phyloP scores from a whole-genome alignment of 768 basidiomycete genomes.

The Xerocomellus intermedius region DNA sequence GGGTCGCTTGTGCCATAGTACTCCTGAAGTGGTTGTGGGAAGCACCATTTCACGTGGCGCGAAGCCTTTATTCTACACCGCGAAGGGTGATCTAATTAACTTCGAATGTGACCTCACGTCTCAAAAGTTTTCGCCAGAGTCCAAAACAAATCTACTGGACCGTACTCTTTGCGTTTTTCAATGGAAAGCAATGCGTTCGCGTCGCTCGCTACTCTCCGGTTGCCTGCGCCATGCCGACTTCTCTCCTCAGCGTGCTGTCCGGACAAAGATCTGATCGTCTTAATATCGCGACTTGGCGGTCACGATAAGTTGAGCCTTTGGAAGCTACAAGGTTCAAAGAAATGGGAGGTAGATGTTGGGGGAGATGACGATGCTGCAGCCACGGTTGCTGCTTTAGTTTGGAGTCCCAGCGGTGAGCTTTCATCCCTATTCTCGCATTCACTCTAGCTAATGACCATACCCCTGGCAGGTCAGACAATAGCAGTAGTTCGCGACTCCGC shows the following conservation, averaged over 20 bases:
- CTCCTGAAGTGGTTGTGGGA: conserved; percentile 17
- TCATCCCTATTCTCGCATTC: not conserved
- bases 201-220: conserved; percentile 52
- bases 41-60: conserved; percentile 30
- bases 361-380: conserved; percentile 40
- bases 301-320: conserved; percentile 73
- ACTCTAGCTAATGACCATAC: conserved; percentile 4
- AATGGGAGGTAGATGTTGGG: conserved; percentile 80
- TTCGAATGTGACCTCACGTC: conserved; percentile 17
- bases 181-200: conserved; percentile 52
- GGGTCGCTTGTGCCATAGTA: not conserved
- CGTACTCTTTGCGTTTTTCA: not conserved
- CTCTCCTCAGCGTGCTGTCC: conserved; percentile 72
- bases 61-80: conserved; percentile 19
- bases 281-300: conserved; percentile 65
- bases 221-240: conserved; percentile 58
- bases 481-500: conserved; percentile 72
- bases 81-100: conserved; percentile 21
- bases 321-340: conserved; percentile 76
- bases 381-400: conserved; percentile 59
- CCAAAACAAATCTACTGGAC: not conserved
- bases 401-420: conserved; percentile 78
- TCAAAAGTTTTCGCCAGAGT: conserved; percentile 7
- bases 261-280: conserved; percentile 75
- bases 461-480: conserved; percentile 57